Conservation (phyloP, 805 yeast species). For the Ogataea degrootiae region DNA sequence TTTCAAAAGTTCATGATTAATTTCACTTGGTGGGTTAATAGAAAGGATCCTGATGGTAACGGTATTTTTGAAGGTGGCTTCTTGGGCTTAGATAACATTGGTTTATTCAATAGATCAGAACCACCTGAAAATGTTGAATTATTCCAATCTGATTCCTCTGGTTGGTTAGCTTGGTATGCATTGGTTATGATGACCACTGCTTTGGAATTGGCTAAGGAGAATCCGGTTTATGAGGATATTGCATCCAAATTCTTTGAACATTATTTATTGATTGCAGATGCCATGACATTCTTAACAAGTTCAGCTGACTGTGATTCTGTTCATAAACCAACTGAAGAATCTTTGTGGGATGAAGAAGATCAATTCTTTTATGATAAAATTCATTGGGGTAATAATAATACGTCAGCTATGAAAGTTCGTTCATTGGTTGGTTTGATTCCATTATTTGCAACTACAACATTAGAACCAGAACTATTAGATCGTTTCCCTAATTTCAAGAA, state of each 20-base stretch:
- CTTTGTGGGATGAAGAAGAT: constrained; percentile 87
- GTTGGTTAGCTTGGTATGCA: constrained; percentile 95
- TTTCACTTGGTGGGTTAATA: constrained; percentile 97
- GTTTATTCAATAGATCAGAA: constrained; percentile 88
- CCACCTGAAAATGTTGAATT: constrained; percentile 90
- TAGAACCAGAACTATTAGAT: constrained; percentile 77
- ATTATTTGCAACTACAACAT: constrained; percentile 78
- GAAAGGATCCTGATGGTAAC: constrained; percentile 81
- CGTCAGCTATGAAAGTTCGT: constrained; percentile 74
- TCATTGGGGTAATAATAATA: constrained; percentile 65
- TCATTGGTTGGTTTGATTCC: constrained; percentile 92
- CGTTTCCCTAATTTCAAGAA: constrained; percentile 78
- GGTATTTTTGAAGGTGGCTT: constrained; percentile 94
- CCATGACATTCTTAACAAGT: constrained; percentile 63
- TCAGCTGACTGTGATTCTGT: constrained; percentile 34
- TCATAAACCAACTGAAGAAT: constrained; percentile 41
- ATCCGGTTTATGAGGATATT: constrained; percentile 85
- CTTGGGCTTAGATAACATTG: constrained; percentile 88
- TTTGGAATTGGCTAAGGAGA: constrained; percentile 78
- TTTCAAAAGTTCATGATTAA: constrained; percentile 85
- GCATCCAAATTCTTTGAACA: constrained; percentile 95
- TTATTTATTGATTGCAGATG: constrained; percentile 85
- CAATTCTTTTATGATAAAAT: constrained; percentile 89
- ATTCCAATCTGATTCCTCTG: constrained; percentile 94
- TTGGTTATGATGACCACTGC: constrained; percentile 91